Percentiles rank a stretch among this genome's conserved stretches.
These are phyloP conservation scores for Russula virescens DNA, from an alignment of 768 basidiomycete genomes.

Conservation along the genomic window DNA sequence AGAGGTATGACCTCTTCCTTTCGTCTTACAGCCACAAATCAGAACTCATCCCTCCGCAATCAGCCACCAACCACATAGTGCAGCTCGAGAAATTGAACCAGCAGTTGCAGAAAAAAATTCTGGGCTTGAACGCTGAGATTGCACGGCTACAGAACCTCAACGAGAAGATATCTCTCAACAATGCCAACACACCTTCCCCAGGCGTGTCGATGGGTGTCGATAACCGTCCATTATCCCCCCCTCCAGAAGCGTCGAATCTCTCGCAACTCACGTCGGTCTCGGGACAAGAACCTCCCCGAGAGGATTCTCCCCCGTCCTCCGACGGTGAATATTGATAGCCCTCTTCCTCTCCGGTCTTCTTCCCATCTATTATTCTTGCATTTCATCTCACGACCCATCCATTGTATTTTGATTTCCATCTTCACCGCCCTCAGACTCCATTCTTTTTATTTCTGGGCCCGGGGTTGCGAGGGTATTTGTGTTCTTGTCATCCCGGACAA, in stretches of 20 bases:
- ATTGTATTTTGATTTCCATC: constrained; percentile 31
- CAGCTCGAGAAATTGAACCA: constrained; percentile 67
- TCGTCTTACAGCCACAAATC: constrained; percentile 10
- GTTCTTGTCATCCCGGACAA: constrained; percentile 17
- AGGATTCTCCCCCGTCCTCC: constrained; percentile 48
- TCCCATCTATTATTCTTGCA: constrained; percentile 23
- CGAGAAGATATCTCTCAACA: constrained; percentile 75
- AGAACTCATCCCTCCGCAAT: constrained; percentile 8
- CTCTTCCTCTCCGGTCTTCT: constrained; percentile 23
- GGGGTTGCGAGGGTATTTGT: constrained; percentile 22
- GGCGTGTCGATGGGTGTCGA: constrained; percentile 39
- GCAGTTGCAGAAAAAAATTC: constrained; percentile 63
- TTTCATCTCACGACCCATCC: constrained; percentile 26
- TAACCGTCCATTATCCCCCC: constrained; percentile 55
- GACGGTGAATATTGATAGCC: constrained; percentile 32
- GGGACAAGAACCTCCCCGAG: constrained; percentile 57
- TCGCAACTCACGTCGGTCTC: constrained; percentile 49
- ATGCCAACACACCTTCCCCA: constrained; percentile 51
- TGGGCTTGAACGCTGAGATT: constrained; percentile 62
- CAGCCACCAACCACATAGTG: constrained; percentile 77
- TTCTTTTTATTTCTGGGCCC: constrained; percentile 8
- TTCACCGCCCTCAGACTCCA: constrained; percentile 30
- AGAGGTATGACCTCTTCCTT: constrained; percentile 48
- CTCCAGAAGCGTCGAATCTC: constrained; percentile 47
- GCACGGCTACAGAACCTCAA: constrained; percentile 66